Conservation (phyloP, 2,329 filamentous ascomycete genomes). For the Aureobasidium musti region DNA sequence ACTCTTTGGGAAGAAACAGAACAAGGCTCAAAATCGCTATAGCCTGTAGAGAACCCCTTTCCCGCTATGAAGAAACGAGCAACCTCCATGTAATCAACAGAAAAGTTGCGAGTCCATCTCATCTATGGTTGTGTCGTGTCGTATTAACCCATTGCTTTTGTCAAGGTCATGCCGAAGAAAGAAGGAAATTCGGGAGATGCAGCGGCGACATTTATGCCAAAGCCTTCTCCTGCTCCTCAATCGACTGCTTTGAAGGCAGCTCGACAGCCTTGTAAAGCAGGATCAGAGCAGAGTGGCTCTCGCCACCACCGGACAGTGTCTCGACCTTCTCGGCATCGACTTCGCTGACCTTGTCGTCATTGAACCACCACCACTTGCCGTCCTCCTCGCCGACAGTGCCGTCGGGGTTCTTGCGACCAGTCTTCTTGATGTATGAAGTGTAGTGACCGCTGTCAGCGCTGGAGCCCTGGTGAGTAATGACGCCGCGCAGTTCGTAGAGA, state of each 20-base stretch:
- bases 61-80: constrained; percentile 1
- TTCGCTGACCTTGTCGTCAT: constrained; percentile 95
- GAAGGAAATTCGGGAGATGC: too few relatives aligned
- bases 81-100: constrained; percentile 18
- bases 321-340: constrained; percentile 90
- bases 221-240: constrained; percentile 37
- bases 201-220: not conserved
- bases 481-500: constrained; percentile 88
- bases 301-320: constrained; percentile 84
- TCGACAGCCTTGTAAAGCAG: constrained; percentile 75
- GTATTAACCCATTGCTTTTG: not conserved
- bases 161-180: too few relatives aligned
- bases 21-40: constrained; percentile 13
- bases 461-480: constrained; percentile 94
- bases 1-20: not conserved
- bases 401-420: constrained; percentile 67
- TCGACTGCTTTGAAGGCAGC: constrained; percentile 60
- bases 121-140: constrained; percentile 13
- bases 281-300: constrained; percentile 80
- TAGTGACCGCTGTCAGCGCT: constrained; percentile 98
- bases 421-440: constrained; percentile 96
- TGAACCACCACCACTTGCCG: constrained; percentile 99
- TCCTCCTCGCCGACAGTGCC: constrained; percentile 80
- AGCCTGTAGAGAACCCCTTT: not conserved
- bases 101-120: not conserved